Base-by-base conservation (phyloP, 176 grass and related monocot genomes). In the Hordeum marinum region DNA sequence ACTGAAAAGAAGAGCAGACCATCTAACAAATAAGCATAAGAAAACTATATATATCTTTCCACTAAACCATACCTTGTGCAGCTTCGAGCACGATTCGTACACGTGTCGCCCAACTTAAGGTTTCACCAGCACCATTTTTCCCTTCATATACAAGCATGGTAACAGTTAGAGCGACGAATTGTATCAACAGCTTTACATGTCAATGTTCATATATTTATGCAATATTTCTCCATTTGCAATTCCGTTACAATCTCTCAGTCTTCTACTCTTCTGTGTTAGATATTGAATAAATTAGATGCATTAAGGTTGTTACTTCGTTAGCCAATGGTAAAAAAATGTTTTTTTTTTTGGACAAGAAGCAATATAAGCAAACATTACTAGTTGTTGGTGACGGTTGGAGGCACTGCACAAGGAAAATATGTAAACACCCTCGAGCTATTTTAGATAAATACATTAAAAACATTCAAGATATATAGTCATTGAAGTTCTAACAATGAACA, bases 31-130 rank as follows among this genome's bases (percentile, higher is more conserved):
- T 39, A 11, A 20, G 0, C 32, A 32, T n/a, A 50, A 50, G 14
- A 54, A 4, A 61, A 63, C 1, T 62, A 0, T 1, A 7, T 7
- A 48, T 8, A 12, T 46, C 0, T 11, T 46, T 59, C 11, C 12
- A 27, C n/a, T 81, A 11, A 0, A 48, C 0, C 52, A 78, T 88
- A 88, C 81, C 81, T 74, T 88, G 87, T 79, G 87, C 81, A 13
- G 81, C 66, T 54, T 84, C 81, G 6, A 88, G 75, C 3, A 64
- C 40, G 3, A 75, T 3, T 66, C 14, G 66, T 9, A 88, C 67
- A 45, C 87, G 87, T 23, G 31, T 58, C 7, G 34, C 26, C 87
- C 87, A 88, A 10, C 34, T 88, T 2, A 88, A 31, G 11, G 31
- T 18, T 42, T 73, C 57, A 13, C 1, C 4, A 23, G 1, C 23